These are phyloP conservation scores for Russula griseocarnosa DNA, from an alignment of 768 basidiomycete species.

Conservation along the genomic window DNA sequence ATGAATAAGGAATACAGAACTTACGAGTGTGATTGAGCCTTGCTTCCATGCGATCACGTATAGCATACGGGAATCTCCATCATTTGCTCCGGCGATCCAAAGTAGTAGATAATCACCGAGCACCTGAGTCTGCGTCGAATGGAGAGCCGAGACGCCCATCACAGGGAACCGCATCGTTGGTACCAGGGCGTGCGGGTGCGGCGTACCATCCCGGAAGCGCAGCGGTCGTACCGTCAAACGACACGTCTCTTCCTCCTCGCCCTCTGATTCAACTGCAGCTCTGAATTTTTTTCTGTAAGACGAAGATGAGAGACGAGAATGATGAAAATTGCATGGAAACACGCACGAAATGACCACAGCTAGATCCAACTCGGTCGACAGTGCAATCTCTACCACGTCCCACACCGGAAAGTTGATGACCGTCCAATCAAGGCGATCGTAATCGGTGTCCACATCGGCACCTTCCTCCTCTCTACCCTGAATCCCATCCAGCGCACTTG, in stretches of 20 bases:
- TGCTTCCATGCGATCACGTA: conserved; percentile 18
- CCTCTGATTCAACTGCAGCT: too few relatives aligned
- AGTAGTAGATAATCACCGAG: conserved; percentile 8
- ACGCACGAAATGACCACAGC: conserved; percentile 8
- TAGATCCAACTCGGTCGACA: conserved; percentile 7
- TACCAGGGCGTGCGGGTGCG: not conserved
- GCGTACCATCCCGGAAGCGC: conserved; percentile 5
- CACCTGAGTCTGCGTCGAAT: not conserved
- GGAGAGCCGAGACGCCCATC: not conserved
- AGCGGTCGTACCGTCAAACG: not conserved
- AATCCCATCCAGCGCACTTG: too few relatives aligned
- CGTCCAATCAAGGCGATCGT: not conserved
- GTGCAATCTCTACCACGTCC: not conserved
- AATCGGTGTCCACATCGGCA: not conserved
- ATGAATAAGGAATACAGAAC: not conserved
- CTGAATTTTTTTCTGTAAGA: too few relatives aligned
- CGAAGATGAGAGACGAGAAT: not conserved
- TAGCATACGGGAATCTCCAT: not conserved
- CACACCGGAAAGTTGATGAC: not conserved
- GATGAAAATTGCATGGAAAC: not conserved
- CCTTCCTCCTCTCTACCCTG: too few relatives aligned
- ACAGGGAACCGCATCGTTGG: not conserved
- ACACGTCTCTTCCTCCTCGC: too few relatives aligned
- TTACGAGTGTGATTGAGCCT: conserved; percentile 1
- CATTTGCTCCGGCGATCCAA: not conserved